These are phyloP conservation scores for Blastobotrys indianensis DNA, from an alignment of 1,139 yeast species.

Conservation along the genomic window DNA sequence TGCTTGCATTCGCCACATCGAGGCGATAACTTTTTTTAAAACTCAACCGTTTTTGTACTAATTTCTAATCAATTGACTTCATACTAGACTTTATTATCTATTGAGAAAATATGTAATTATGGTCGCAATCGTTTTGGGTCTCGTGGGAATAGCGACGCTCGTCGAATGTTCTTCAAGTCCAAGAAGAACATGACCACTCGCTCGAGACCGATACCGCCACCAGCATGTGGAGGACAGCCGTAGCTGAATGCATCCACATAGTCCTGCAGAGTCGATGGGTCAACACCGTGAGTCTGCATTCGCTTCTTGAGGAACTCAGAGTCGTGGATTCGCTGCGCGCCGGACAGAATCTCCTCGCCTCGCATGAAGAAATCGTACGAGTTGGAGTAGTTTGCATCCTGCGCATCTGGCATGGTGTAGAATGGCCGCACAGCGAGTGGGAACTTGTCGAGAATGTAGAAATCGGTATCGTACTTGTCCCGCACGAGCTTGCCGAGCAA, in stretches of 20 bases:
- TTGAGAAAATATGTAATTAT: conserved; percentile 18
- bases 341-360: conserved; percentile 97
- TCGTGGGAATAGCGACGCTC: conserved; percentile 98
- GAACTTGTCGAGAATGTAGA: conserved; percentile 96
- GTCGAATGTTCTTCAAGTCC: conserved; percentile 92
- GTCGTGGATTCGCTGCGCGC: conserved; percentile 99
- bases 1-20: too few species aligned
- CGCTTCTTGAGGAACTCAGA: conserved; percentile 74
- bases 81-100: too few species aligned
- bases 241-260: conserved; percentile 87
- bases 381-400: conserved; percentile 86
- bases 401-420: conserved; percentile 98
- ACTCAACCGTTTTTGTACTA: too few species aligned
- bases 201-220: conserved; percentile 99
- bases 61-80: too few species aligned
- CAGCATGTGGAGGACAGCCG: conserved; percentile 99
- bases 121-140: conserved; percentile 95
- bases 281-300: conserved; percentile 76
- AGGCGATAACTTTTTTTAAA: too few species aligned
- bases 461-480: conserved; percentile 93
- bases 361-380: conserved; percentile 95
- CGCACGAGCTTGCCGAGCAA: conserved; percentile 85
- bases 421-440: conserved; percentile 95
- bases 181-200: conserved; percentile 98
- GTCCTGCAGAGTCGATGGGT: conserved; percentile 71